Evolutionary conservation across 2,329 filamentous ascomycete species (phyloP).

Genomic region (Diaporthe vaccinii): DNA sequence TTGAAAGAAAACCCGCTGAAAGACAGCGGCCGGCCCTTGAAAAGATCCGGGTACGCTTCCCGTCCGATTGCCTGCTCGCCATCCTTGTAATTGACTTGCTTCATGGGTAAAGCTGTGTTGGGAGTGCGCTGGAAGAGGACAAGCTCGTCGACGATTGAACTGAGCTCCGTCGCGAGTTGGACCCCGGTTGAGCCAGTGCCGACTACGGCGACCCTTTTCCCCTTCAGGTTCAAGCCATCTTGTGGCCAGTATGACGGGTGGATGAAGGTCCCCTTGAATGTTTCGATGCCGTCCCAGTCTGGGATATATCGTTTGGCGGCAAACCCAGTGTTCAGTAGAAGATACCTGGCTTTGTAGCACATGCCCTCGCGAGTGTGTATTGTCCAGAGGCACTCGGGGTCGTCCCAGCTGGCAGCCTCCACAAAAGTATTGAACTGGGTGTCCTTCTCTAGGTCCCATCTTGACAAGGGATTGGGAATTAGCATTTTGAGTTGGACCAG

Average conservation of each 20-base stretch:
- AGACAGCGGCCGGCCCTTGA: slow-evolving; percentile 52
- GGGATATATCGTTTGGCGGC: slow-evolving; percentile 36
- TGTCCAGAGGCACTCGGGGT: slow-evolving; percentile 28
- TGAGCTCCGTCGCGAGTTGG: slow-evolving; percentile 28
- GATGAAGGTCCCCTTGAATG: slow-evolving; percentile 30
- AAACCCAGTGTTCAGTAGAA: slow-evolving; percentile 33
- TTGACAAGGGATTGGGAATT: not conserved
- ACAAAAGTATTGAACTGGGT: slow-evolving; percentile 27
- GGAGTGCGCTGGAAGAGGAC: slow-evolving; percentile 68
- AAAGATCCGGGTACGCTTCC: slow-evolving; percentile 54
- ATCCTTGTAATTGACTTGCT: slow-evolving; percentile 55
- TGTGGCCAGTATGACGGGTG: slow-evolving; percentile 35
- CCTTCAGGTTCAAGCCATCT: slow-evolving; percentile 1
- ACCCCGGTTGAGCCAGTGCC: slow-evolving; percentile 36
- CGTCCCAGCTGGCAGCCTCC: slow-evolving; percentile 28
- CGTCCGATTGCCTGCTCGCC: slow-evolving; percentile 58
- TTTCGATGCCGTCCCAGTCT: slow-evolving; percentile 32
- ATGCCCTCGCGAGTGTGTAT: slow-evolving; percentile 10
- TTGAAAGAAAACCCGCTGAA: slow-evolving; percentile 61
- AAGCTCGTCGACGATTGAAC: slow-evolving; percentile 50
- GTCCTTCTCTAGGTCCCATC: slow-evolving; percentile 36
- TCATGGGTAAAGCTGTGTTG: slow-evolving; percentile 68
- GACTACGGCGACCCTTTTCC: slow-evolving; percentile 33
- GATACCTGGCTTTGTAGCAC: slow-evolving; percentile 25
- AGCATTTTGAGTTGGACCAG: not conserved